Evolutionary conservation across 2,329 filamentous ascomycete species (phyloP).

Genomic region (Fusarium mundagurra): DNA sequence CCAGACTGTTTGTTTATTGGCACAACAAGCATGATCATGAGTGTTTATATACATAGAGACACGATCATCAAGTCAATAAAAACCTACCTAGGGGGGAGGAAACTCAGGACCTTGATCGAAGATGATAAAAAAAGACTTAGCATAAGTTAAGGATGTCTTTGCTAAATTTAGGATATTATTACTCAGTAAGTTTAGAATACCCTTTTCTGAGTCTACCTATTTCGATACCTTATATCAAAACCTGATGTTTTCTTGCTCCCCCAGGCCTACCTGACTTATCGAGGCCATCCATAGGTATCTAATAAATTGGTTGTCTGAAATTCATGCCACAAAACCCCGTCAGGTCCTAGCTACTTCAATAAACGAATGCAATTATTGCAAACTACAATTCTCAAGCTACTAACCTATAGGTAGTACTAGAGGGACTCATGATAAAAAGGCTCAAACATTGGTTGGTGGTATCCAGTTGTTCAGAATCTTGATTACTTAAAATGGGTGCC

Average conservation of each 20-base stretch:
- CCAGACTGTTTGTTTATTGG: too few relatives aligned
- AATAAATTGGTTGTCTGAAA: neutral
- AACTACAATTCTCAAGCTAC: neutral
- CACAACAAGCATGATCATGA: neutral
- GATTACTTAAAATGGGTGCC: neutral
- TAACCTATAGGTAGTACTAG: neutral
- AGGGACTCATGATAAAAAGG: neutral
- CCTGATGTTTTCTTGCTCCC: neutral
- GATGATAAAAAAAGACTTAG: neutral
- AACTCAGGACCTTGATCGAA: neutral
- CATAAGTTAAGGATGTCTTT: neutral
- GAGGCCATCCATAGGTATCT: neutral
- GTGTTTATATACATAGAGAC: neutral
- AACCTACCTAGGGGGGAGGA: neutral
- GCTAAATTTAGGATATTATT: neutral
- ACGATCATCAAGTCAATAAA: neutral
- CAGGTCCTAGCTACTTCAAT: neutral
- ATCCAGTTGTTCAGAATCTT: neutral
- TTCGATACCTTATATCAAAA: neutral
- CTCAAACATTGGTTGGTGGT: neutral
- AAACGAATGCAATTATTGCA: neutral
- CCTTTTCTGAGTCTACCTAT: neutral
- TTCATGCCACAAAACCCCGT: neutral
- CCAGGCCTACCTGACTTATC: neutral
- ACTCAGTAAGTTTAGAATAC: neutral